Base-by-base conservation (phyloP, 2,329 filamentous ascomycete genomes). In the Akanthomyces uredinophilus region DNA sequence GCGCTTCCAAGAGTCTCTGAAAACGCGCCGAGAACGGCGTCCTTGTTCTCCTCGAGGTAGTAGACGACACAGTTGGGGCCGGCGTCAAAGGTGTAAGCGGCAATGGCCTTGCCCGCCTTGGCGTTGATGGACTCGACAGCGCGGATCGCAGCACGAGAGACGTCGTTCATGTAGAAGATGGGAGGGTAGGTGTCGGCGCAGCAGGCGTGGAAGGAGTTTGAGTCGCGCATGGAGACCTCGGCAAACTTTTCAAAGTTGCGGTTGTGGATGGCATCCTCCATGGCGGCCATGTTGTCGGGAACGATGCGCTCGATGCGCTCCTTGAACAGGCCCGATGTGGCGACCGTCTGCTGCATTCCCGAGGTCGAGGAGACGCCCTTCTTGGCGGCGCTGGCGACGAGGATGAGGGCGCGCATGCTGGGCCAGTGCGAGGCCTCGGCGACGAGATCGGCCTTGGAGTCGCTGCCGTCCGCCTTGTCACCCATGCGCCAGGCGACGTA, bases 111-210 rank as follows among this genome's bases (percentile, higher is more conserved):
- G 60, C 91, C 92, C 5, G 90, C 91, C 27, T 83, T 83, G 60
- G 82, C 82, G 72, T 99, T 99, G 78, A 98, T 91, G 68, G 87
- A 84, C 79, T 99, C 92, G 35, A 97, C 93, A 18, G 92, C 87
- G 58, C 91, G 84, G 64, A 99, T 91, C 6, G 94, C 92, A 1
- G 94, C 92, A 43, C 90, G 83, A 22, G 89, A 94, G 18, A 94
- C 88, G 73, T 99, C 95, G 77, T 97, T 99, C 83, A 99, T 88
- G 81, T 99, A 99, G 78, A 96, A 97, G 73, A 99, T 99, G 20
- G 96, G 95, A 50, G 96, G 95, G 78, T 92, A 92, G 1, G 95
- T 98, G 74, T 99, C 95, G 69, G 96, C 81, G 74, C 95, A 98
- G 62, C 89, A 92, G 43, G 95, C 91, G 76, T 99, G 95, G 86